Base-by-base conservation (phyloP, 352 stramenopile species). In the Thalassiosira sp. region DNA sequence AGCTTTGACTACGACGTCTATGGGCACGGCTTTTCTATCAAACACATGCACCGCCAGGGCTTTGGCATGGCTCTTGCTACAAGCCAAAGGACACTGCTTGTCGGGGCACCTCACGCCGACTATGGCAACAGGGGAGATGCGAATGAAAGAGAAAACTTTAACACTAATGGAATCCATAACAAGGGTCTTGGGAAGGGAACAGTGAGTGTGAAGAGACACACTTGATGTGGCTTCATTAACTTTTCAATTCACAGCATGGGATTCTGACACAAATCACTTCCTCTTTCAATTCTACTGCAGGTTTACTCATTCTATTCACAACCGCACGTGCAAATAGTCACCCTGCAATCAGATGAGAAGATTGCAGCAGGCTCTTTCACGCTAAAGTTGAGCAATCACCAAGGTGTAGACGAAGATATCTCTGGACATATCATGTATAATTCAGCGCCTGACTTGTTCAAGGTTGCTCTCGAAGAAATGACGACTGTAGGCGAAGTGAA, bases 31-130 rank as follows among this genome's bases (percentile, higher is more conserved):
- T 74, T 96, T 7, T 79, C 95, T 15, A 76, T 81, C 3, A 66
- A 66, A 57, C 64, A 87, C 16, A 83, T 96, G 56, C 95, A 97
- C 73, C 57, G 71, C 2, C 95, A 97, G 78, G 86, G 87, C 7
- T 98, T 97, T 79, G 95, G 95, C 1, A 68, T 87, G 11, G 81
- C 94, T 11, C 71, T 98, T 3, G 91, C 93, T n/a, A 79, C 96
- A 28, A 89, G 92, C 63, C 79, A 80, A 1, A 91, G 95, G 33
- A 96, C 91, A 1, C 88, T 98, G 27, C 91, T 95, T 2, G 90
- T 98, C 0, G 94, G 94, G 0, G 95, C 95, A 0, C 95, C 95
- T 3, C 92, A 93, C 37, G 92, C 90, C 1, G 86, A 94, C n/a
- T 94, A 95, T 65, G 84, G 82, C 40, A 91, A 91, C 48, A 64